Conservation (phyloP, 129 eudicot species). For the Flaveria ramosissima region DNA sequence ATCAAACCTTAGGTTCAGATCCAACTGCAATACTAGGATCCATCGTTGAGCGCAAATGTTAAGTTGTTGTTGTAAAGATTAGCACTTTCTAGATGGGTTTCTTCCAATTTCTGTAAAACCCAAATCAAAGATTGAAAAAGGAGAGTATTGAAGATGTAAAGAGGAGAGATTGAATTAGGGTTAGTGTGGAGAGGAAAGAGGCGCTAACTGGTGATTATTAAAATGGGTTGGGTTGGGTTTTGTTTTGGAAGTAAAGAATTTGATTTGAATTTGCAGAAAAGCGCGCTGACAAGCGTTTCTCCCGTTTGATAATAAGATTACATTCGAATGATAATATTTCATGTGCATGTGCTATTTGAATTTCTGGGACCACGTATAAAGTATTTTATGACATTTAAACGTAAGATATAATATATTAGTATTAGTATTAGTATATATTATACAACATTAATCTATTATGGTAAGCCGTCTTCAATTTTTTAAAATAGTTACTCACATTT, state of each 20-base stretch:
- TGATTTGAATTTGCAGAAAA: conserved; percentile 43
- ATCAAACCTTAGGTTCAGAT: conserved; percentile 56
- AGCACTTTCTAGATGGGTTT: not conserved
- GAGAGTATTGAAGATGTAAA: conserved; percentile 14
- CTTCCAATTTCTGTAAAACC: not conserved
- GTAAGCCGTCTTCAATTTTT: too few relatives aligned
- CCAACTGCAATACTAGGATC: conserved; percentile 36
- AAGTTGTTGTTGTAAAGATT: not conserved
- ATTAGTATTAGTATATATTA: too few relatives aligned
- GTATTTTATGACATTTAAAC: too few relatives aligned
- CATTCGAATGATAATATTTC: too few relatives aligned
- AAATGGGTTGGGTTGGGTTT: conserved; percentile 7
- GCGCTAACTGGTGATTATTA: conserved; percentile 38
- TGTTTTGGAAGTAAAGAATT: conserved; percentile 29
- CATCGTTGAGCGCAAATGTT: conserved; percentile 16
- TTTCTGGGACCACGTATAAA: too few relatives aligned
- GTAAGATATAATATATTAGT: too few relatives aligned
- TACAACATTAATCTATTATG: too few relatives aligned
- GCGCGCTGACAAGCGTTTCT: conserved; percentile 47
- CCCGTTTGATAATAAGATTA: conserved; percentile 11
- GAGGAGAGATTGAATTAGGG: conserved; percentile 39
- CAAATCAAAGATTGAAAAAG: conserved; percentile 33
- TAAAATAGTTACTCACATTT: too few relatives aligned
- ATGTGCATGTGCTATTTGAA: too few relatives aligned
- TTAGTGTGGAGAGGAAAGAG: conserved; percentile 39